A percentile compares a stretch with the other conserved stretches of the same genome.
phyloP scores from a whole-genome alignment of 1,139 yeast genomes.

The Petasospora fabianii region DNA sequence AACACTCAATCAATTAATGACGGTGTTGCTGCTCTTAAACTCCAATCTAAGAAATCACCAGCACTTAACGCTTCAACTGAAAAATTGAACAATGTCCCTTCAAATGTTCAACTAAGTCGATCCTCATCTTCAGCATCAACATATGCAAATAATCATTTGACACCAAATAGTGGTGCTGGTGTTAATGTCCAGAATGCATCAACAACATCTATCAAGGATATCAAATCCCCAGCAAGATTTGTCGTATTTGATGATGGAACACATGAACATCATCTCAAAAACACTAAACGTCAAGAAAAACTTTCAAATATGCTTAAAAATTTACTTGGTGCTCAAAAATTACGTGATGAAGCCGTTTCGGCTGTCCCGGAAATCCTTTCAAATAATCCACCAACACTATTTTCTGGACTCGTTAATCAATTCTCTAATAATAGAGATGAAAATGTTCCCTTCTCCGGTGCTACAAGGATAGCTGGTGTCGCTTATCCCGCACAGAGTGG shows the following conservation, averaged over 20 bases:
- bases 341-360: conserved; percentile 75
- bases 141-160: conserved; percentile 1
- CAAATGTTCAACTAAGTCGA: conserved; percentile 16
- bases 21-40: conserved; percentile 10
- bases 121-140: conserved; percentile 24
- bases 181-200: conserved; percentile 3
- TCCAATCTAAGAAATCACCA: conserved; percentile 10
- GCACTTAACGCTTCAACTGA: conserved; percentile 10
- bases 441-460: conserved; percentile 35
- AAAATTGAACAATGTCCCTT: conserved; percentile 7
- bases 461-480: conserved; percentile 24
- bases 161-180: no score
- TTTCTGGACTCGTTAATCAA: conserved; percentile 77
- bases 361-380: conserved; percentile 72
- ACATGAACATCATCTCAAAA: conserved; percentile 76
- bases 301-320: conserved; percentile 83
- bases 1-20: conserved; percentile 4
- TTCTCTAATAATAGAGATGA: conserved; percentile 43
- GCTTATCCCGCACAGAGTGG: conserved; percentile 5
- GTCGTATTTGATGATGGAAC: conserved; percentile 56
- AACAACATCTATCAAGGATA: conserved; percentile 9
- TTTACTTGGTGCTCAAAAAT: conserved; percentile 73
- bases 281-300: conserved; percentile 85
- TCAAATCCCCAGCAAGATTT: conserved; percentile 36
- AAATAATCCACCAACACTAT: conserved; percentile 69